These are phyloP conservation scores for Linnemannia exigua DNA, from an alignment of 192 early-diverging fungal species.

Conservation along the genomic window DNA sequence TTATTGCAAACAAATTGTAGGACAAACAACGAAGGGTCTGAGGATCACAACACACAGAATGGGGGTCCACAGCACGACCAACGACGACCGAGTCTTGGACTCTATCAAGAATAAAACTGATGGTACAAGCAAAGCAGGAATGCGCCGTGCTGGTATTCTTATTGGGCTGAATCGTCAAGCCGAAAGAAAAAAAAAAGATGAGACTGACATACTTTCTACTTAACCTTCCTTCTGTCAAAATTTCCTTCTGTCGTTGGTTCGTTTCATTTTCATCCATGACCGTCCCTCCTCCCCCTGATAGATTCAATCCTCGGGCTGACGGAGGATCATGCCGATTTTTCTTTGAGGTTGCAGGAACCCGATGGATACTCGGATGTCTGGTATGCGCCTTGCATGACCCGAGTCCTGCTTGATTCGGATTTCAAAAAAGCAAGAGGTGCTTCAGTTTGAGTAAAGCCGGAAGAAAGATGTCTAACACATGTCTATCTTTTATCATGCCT, in stretches of 20 bases:
- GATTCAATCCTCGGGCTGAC: conserved; percentile 93
- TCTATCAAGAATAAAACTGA: not conserved
- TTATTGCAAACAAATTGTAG: not conserved
- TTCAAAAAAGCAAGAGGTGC: not conserved
- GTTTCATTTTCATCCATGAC: not conserved
- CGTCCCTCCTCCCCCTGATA: conserved; percentile 41
- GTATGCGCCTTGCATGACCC: conserved; percentile 9
- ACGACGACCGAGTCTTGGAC: conserved; percentile 1
- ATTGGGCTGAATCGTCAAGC: too few species aligned
- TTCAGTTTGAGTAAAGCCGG: not conserved
- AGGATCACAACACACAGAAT: not conserved
- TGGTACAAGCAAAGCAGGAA: not conserved
- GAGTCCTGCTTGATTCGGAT: not conserved
- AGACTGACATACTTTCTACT: conserved; percentile 1
- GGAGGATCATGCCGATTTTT: conserved; percentile 82
- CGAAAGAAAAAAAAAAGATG: not conserved
- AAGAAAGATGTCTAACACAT: not conserved
- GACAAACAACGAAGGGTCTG: not conserved
- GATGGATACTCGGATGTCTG: conserved; percentile 80
- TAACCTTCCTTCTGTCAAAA: not conserved
- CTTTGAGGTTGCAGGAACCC: conserved; percentile 91
- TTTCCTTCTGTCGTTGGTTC: not conserved
- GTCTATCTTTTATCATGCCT: not conserved
- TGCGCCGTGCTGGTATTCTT: too few species aligned
- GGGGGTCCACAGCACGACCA: not conserved